Percentiles rank a stretch among this genome's conserved stretches.
These are phyloP conservation scores for Metschnikowia orientalis DNA, from an alignment of 805 yeast genomes.

Conservation along the genomic window DNA sequence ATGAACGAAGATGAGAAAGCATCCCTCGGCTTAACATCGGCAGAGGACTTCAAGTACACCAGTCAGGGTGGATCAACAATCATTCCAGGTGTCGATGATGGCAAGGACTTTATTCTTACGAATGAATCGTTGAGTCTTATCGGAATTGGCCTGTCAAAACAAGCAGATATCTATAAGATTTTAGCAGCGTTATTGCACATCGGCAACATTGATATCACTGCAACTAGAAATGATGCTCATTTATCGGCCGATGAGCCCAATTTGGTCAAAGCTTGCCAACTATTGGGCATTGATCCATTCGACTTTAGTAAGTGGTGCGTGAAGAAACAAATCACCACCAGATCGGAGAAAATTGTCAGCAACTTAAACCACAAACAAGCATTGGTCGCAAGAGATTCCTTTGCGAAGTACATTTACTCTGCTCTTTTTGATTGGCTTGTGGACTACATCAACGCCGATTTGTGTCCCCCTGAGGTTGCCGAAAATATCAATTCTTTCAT, in stretches of 20 bases:
- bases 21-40: constrained; percentile 55
- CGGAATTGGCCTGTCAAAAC: constrained; percentile 61
- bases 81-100: constrained; percentile 79
- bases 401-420: constrained; percentile 88
- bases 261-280: constrained; percentile 73
- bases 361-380: constrained; percentile 82
- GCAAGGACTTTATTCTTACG: constrained; percentile 70
- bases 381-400: constrained; percentile 91
- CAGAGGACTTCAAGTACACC: constrained; percentile 72
- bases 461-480: constrained; percentile 69
- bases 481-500: constrained; percentile 66
- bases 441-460: constrained; percentile 70
- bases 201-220: constrained; percentile 85
- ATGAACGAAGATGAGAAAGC: constrained; percentile 51
- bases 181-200: constrained; percentile 87
- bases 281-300: constrained; percentile 72
- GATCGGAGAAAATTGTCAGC: constrained; percentile 86
- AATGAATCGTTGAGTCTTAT: constrained; percentile 71
- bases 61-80: constrained; percentile 81
- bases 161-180: constrained; percentile 65
- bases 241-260: constrained; percentile 84
- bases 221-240: constrained; percentile 79
- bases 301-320: constrained; percentile 85
- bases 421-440: constrained; percentile 96
- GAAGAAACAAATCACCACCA: constrained; percentile 87